These are phyloP conservation scores for Heritiera littoralis DNA, from an alignment of 345 rosid species.

Conservation along the genomic window DNA sequence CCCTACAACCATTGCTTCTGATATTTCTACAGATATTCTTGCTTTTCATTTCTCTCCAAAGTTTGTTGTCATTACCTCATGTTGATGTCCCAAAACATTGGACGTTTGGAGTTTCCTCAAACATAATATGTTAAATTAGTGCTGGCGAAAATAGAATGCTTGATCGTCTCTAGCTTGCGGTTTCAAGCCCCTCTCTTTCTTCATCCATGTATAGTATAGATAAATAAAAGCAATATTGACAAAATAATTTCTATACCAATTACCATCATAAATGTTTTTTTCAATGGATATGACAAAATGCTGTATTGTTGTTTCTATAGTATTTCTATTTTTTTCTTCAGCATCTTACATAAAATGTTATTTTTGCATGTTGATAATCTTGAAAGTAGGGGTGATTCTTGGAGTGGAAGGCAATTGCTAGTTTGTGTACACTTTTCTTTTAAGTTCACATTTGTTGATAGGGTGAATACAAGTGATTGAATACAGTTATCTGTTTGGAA, in stretches of 20 bases:
- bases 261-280: not conserved
- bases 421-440: not conserved
- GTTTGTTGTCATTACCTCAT: not conserved
- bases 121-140: not conserved
- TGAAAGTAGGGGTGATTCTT: not conserved
- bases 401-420: not conserved
- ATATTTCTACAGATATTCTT: slow-evolving; percentile 77
- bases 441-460: not conserved
- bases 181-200: slow-evolving; percentile 2
- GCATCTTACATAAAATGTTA: not conserved
- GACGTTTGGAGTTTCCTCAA: not conserved
- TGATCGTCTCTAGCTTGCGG: not conserved
- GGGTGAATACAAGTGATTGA: not conserved
- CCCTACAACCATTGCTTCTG: slow-evolving; percentile 94
- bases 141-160: not conserved
- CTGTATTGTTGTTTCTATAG: not conserved
- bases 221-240: not conserved
- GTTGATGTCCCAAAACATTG: not conserved
- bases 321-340: not conserved
- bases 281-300: not conserved
- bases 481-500: not conserved
- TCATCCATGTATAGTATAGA: not conserved
- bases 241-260: not conserved
- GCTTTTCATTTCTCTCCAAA: slow-evolving; percentile 1
- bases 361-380: slow-evolving; percentile 5